phyloP scores from a whole-genome alignment of 202 grass and related monocot species.

The Carex sylvatica region DNA sequence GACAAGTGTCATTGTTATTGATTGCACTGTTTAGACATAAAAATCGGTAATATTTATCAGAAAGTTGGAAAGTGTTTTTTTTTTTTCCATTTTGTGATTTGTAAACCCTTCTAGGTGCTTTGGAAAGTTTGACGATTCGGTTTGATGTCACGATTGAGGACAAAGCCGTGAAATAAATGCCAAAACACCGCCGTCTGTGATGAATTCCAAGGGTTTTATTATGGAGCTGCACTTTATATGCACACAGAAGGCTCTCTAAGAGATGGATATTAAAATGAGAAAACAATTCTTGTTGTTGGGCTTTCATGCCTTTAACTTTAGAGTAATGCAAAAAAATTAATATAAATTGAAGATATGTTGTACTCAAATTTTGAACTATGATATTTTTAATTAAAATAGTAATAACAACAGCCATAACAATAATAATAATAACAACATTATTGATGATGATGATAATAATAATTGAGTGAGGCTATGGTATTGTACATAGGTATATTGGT shows the following conservation, averaged over 20 bases:
- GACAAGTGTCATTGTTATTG: not conserved
- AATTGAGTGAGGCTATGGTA: no score
- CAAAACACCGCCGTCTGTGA: not conserved
- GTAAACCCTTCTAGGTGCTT: slow-evolving; percentile 15
- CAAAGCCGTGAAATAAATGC: not conserved
- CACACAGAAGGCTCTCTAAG: not conserved
- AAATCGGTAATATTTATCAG: not conserved
- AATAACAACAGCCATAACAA: no score
- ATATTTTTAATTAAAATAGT: no score
- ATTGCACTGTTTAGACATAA: not conserved
- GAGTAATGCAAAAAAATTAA: no score
- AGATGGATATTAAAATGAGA: no score
- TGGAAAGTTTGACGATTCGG: not conserved
- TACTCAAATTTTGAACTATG: no score
- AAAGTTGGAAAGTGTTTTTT: not conserved
- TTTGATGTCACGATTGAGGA: not conserved
- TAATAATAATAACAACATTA: no score
- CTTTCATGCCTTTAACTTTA: no score
- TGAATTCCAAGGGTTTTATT: not conserved
- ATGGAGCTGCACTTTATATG: not conserved
- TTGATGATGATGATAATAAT: no score
- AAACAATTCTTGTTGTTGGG: no score
- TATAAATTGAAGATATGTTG: no score
- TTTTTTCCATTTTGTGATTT: not conserved
- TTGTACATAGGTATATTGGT: no score